phyloP scores from a whole-genome alignment of 75 land plant genomes.

The Cryptomeria japonica region DNA sequence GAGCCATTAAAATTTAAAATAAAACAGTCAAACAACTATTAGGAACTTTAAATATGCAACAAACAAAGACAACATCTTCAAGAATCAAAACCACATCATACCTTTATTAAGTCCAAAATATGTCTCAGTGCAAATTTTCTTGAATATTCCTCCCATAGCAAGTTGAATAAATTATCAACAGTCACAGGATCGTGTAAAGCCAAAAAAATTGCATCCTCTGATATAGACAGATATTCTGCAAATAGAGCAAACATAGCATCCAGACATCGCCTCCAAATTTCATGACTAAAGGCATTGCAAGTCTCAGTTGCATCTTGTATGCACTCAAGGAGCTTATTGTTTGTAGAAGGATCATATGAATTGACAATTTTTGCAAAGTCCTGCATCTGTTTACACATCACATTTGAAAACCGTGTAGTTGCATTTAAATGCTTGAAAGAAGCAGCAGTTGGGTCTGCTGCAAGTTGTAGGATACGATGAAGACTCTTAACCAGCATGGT shows the following conservation, averaged over 20 bases:
- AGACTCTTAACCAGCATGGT: slow-evolving; percentile 73
- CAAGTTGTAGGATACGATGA: slow-evolving; percentile 73
- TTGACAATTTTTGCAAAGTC: slow-evolving; percentile 25
- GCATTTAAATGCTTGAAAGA: slow-evolving; percentile 75
- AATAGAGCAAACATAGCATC: slow-evolving; percentile 63
- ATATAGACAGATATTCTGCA: slow-evolving; percentile 45
- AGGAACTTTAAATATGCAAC: not conserved
- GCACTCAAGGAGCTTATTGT: not conserved
- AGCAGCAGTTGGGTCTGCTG: slow-evolving; percentile 65
- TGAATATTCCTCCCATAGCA: slow-evolving; percentile 75
- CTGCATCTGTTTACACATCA: slow-evolving; percentile 70
- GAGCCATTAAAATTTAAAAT: slow-evolving; percentile 1
- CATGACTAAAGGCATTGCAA: not conserved
- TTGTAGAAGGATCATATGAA: not conserved
- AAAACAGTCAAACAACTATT: not conserved
- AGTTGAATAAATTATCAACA: slow-evolving; percentile 77
- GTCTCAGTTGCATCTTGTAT: not conserved
- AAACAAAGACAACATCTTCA: slow-evolving; percentile 1
- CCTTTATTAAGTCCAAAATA: slow-evolving; percentile 84
- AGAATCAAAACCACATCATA: slow-evolving; percentile 24
- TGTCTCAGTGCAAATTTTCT: slow-evolving; percentile 57
- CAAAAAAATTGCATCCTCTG: slow-evolving; percentile 65
- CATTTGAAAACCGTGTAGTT: slow-evolving; percentile 63
- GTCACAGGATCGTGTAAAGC: slow-evolving; percentile 54
- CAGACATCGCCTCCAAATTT: slow-evolving; percentile 44